A percentile compares a stretch with the other conserved stretches of the same genome.
Evolutionary conservation across 345 rosid species (phyloP).

Genomic region (Geranium rotundifolium): DNA sequence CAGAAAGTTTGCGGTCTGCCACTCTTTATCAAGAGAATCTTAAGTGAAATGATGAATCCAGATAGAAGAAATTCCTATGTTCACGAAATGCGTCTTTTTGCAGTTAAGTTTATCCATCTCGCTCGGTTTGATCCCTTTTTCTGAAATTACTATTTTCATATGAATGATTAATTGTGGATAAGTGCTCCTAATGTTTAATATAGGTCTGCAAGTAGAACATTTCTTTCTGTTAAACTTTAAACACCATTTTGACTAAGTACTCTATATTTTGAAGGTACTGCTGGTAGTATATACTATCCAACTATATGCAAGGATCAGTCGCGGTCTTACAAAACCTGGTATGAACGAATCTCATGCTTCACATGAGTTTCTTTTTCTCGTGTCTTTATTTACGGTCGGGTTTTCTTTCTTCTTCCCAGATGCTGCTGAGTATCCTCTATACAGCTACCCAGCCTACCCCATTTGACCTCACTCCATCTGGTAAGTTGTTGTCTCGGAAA

Average conservation of each 20-base stretch:
- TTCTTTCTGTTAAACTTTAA: too few species aligned
- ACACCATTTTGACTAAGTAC: too few species aligned
- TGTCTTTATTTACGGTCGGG: not conserved
- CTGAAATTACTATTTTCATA: too few species aligned
- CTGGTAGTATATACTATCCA: too few species aligned
- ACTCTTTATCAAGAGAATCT: slow-evolving; percentile 50
- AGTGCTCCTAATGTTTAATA: too few species aligned
- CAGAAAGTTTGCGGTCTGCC: slow-evolving; percentile 63
- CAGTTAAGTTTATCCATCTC: slow-evolving; percentile 41
- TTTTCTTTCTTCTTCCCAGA: slow-evolving; percentile 26
- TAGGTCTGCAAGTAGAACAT: too few species aligned
- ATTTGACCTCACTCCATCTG: slow-evolving; percentile 57
- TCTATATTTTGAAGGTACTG: too few species aligned
- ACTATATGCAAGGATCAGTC: too few species aligned
- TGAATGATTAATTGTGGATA: not conserved
- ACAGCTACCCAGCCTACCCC: slow-evolving; percentile 29
- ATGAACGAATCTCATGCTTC: too few species aligned
- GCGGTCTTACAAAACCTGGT: too few species aligned
- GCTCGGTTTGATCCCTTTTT: not conserved
- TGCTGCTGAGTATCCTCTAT: slow-evolving; percentile 47
- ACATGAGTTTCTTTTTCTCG: not conserved
- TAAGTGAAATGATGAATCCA: slow-evolving; percentile 67
- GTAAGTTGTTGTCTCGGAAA: slow-evolving; percentile 15
- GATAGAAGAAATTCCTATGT: slow-evolving; percentile 38
- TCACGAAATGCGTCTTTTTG: slow-evolving; percentile 60